Evolutionary conservation across 1,284 basidiomycete species (phyloP).

Genomic region (Papiliotrema fonsecae): DNA sequence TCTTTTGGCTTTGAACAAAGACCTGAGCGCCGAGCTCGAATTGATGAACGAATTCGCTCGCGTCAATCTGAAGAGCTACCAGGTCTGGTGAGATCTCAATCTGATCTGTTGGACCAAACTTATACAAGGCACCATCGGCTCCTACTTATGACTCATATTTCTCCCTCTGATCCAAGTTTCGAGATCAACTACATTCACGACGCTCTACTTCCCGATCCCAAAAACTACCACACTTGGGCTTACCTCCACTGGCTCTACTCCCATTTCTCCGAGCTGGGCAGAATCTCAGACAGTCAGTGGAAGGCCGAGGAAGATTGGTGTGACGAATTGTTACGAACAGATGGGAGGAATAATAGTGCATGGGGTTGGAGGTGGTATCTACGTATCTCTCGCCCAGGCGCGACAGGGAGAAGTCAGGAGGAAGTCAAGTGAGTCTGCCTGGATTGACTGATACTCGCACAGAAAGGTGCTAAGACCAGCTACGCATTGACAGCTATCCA

Average conservation of each 20-base stretch:
- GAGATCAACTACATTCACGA: constrained; percentile 76
- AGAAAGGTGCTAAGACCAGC: constrained; percentile 43
- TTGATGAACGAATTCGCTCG: constrained; percentile 80
- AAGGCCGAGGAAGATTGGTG: constrained; percentile 69
- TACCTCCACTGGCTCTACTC: constrained; percentile 86
- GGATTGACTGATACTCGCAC: background rate
- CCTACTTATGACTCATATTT: constrained; percentile 58
- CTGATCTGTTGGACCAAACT: background rate
- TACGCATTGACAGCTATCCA: constrained; percentile 69
- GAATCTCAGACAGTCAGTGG: constrained; percentile 62
- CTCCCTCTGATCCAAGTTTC: constrained; percentile 52
- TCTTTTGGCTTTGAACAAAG: constrained; percentile 60
- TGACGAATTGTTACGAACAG: constrained; percentile 66
- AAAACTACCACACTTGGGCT: constrained; percentile 97
- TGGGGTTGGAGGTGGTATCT: constrained; percentile 98
- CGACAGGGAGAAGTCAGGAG: constrained; percentile 53
- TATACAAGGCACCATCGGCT: constrained; percentile 71
- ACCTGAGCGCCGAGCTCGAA: constrained; percentile 67
- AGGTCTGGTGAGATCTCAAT: constrained; percentile 66
- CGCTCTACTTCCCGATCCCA: constrained; percentile 67
- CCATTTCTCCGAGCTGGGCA: constrained; percentile 56
- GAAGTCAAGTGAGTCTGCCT: constrained; percentile 63
- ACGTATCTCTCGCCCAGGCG: constrained; percentile 64
- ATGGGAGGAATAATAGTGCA: constrained; percentile 92
- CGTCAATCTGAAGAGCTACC: constrained; percentile 83